A percentile compares a stretch with the other conserved stretches of the same genome.
These are phyloP conservation scores for Amanita fuliginea DNA, from an alignment of 768 basidiomycete species.

Conservation along the genomic window DNA sequence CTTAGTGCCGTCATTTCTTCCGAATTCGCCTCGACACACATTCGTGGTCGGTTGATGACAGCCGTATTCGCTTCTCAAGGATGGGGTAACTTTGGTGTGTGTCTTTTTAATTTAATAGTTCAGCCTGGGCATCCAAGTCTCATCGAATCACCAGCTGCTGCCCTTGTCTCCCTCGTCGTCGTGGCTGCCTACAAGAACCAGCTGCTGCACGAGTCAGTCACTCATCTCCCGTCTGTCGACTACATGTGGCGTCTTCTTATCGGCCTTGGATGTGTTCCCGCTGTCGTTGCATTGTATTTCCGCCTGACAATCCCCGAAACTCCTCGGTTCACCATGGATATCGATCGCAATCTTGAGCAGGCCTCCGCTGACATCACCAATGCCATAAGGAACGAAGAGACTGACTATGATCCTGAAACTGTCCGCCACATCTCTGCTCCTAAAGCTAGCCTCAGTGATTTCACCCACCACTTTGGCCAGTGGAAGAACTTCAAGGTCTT, in stretches of 20 bases:
- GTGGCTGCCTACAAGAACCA: slow-evolving; percentile 57
- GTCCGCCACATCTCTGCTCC: slow-evolving; percentile 58
- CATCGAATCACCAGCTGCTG: slow-evolving; percentile 32
- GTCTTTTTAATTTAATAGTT: background rate
- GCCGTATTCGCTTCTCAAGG: slow-evolving; percentile 82
- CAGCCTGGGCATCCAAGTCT: background rate
- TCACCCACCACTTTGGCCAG: slow-evolving; percentile 52
- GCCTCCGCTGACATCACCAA: slow-evolving; percentile 64
- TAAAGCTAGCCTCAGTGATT: slow-evolving; percentile 59
- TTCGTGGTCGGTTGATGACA: slow-evolving; percentile 80
- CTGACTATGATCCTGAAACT: slow-evolving; percentile 41
- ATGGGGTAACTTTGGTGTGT: slow-evolving; percentile 73
- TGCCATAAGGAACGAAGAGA: slow-evolving; percentile 42
- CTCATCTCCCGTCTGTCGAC: slow-evolving; percentile 45
- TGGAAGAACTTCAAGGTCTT: slow-evolving; percentile 76
- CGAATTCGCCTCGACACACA: slow-evolving; percentile 72
- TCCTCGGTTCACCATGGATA: slow-evolving; percentile 86
- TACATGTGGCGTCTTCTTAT: slow-evolving; percentile 81
- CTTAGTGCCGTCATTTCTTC: slow-evolving; percentile 79
- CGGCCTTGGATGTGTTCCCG: slow-evolving; percentile 80
- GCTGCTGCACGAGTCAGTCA: slow-evolving; percentile 31
- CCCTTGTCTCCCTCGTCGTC: slow-evolving; percentile 53
- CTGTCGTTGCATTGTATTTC: slow-evolving; percentile 77
- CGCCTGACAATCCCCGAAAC: slow-evolving; percentile 90
- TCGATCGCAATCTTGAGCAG: slow-evolving; percentile 73